Evolutionary conservation across 2,329 filamentous ascomycete species (phyloP), one percentile per base, ranked within the genome.

Genomic region (Bipolaris oryzae): DNA sequence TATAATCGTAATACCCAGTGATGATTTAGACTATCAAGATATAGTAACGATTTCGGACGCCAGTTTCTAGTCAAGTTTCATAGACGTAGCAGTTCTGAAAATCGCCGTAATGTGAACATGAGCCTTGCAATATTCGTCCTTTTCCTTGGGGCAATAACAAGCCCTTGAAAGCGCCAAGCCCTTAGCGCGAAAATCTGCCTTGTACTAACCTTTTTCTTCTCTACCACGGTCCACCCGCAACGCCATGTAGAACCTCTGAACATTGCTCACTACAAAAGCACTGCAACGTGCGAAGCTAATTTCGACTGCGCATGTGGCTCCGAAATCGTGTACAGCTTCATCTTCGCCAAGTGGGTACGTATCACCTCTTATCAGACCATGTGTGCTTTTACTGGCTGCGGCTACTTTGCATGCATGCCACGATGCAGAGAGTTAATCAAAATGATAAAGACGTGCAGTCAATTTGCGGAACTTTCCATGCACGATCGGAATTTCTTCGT

Each of bases 141-240:
- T 21, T 23, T 3, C 11, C 23, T 38, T 4, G 50, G 49, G 62
- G 45, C 28, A 11, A 4, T 11, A 31, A 31, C 10, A 1, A 31
- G 61, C 21, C 46, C 53, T 48, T 4, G 20, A 1, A 3, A 11
- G 10, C 28, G 65, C 63, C 64, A 65, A 59, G 60, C 11, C 66
- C 44, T 61, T 67, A 64, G 60, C 63, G 64, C 57, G 51, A 63
- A 69, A 67, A 68, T 61, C 55, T 67, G 54, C 61, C 64, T 51
- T 51, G 39, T 21, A 48, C 54, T 55, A 37, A 53, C 47, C 46
- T 16, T 53, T 7, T 42, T 21, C 3, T 28, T 53, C 21, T 53
- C 13, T 33, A 15, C 28, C 33, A 18, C 33, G 20, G 45, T 38
- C 38, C 34, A 39, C 50, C 50, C 33, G 43, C 31, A 35, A 47